Evolutionary conservation across 257 asterid genomes (phyloP).

Genomic region (Solanum pennellii): DNA sequence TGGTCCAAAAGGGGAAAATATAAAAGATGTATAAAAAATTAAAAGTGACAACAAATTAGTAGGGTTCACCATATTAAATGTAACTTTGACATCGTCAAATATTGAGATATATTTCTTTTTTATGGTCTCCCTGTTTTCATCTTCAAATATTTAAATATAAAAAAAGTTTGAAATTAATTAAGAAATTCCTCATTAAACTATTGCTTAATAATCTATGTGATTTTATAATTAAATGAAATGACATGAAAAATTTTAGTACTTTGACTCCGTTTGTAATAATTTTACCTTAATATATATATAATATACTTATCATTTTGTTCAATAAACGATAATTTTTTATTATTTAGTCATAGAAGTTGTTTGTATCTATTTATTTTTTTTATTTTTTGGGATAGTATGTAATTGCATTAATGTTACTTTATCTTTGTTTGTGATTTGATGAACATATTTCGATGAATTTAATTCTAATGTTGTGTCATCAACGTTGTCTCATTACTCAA

Average conservation of each 20-base stretch:
- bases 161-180: not conserved
- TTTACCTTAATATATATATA: not conserved
- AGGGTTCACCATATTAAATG: not conserved
- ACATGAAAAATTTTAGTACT: no score
- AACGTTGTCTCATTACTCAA: not conserved
- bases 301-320: no score
- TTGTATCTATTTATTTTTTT: no score
- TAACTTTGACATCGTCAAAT: not conserved
- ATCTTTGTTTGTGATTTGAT: not conserved
- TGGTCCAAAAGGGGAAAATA: not conserved
- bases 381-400: not conserved
- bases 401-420: not conserved
- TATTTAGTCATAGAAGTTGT: not conserved
- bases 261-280: not conserved
- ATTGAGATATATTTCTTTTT: not conserved
- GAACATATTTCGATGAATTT: not conserved
- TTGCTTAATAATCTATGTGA: rapidly evolving
- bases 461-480: not conserved
- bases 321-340: not conserved
- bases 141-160: no score
- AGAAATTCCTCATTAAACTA: rapidly evolving
- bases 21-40: not conserved
- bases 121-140: not conserved
- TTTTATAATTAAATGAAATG: not conserved
- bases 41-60: not conserved